Conservation (phyloP, 176 grass and related monocot species). For the Eleusine indica region DNA sequence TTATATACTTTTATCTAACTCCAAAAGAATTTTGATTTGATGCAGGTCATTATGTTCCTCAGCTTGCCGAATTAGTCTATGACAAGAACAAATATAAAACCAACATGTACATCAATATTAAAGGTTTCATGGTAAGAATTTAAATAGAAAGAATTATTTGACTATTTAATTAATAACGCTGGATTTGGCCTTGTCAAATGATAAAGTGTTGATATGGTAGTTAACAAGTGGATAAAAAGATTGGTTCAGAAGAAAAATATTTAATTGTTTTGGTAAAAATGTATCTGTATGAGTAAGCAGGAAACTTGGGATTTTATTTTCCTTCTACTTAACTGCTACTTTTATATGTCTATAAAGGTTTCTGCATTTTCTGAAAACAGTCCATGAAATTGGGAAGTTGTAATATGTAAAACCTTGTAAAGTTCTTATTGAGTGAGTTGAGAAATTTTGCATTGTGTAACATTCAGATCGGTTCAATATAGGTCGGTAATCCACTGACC, state of each 20-base stretch:
- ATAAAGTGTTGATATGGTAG: not conserved
- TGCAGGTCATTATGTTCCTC: constrained; percentile 89
- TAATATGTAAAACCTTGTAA: not conserved
- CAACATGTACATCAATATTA: constrained; percentile 66
- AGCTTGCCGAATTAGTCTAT: constrained; percentile 81
- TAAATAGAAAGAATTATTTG: constrained; percentile 10
- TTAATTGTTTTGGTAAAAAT: not conserved
- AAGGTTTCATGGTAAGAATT: constrained; percentile 85
- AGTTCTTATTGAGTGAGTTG: not conserved
- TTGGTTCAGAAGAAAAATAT: not conserved
- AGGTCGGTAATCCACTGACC: constrained; percentile 89
- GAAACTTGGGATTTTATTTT: not conserved
- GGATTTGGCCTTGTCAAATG: constrained; percentile 14
- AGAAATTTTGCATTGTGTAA: constrained; percentile 10
- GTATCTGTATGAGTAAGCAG: not conserved
- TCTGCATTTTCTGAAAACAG: not conserved
- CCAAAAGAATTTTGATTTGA: constrained; percentile 14
- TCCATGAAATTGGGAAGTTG: not conserved
- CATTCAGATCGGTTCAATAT: constrained; percentile 30
- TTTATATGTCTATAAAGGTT: not conserved
- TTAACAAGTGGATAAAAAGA: not conserved
- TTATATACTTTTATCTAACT: not conserved
- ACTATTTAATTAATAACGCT: not conserved
- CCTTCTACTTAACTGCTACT: constrained; percentile 1
- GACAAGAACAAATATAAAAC: constrained; percentile 63